Conservation (phyloP, 2,329 filamentous ascomycete species). For the Talaromyces sp. region DNA sequence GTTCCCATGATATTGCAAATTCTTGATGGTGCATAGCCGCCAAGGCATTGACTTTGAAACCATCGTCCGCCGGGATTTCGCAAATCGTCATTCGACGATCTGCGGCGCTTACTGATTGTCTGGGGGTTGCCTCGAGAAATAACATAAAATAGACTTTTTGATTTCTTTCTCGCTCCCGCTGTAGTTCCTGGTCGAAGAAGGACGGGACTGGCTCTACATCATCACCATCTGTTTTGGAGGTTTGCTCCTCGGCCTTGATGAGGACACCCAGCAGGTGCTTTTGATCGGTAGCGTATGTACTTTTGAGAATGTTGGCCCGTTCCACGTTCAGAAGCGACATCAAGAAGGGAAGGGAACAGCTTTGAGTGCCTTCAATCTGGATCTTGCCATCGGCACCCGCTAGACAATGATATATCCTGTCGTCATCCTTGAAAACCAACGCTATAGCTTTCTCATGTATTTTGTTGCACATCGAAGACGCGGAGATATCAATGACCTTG, state of each 20-base stretch:
- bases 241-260: conserved; percentile 27
- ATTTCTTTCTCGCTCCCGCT: not conserved
- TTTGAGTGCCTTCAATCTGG: not conserved
- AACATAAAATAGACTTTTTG: conserved; percentile 24
- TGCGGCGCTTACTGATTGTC: not conserved
- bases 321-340: conserved; percentile 22
- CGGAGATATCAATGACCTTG: conserved; percentile 30
- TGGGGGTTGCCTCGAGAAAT: conserved; percentile 19
- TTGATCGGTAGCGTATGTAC: conserved; percentile 23
- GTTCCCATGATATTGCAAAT: conserved; percentile 40
- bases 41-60: conserved; percentile 32
- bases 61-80: conserved; percentile 9
- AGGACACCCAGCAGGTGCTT: conserved; percentile 29
- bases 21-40: conserved; percentile 23
- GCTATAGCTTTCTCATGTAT: conserved; percentile 22
- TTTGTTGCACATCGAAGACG: conserved; percentile 31
- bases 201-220: conserved; percentile 26
- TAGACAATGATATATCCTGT: conserved; percentile 29
- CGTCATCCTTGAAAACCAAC: conserved; percentile 31
- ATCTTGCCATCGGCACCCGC: conserved; percentile 21
- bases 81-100: not conserved
- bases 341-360: conserved; percentile 21
- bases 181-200: conserved; percentile 29
- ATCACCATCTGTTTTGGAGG: conserved; percentile 24
- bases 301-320: conserved; percentile 31